phyloP scores from a whole-genome alignment of 139 green algal species.

The Micractinium conductrix region DNA sequence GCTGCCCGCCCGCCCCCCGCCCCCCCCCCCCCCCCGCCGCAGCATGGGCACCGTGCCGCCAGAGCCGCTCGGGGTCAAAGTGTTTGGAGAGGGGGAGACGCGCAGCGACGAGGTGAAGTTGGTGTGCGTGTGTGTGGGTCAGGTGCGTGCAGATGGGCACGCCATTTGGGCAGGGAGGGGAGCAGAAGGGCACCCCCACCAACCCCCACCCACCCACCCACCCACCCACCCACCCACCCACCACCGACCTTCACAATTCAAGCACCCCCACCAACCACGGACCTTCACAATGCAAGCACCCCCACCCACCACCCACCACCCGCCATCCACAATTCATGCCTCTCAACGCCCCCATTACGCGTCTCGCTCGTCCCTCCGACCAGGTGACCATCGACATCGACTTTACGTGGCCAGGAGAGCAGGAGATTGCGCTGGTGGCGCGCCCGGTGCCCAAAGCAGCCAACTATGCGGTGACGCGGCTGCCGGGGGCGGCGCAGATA shows the following conservation, averaged over 20 bases:
- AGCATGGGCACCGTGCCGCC: slow-evolving; percentile 10
- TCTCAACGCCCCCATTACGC: too few relatives aligned
- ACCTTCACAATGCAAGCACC: background rate
- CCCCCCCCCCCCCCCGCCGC: background rate
- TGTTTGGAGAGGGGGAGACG: slow-evolving; percentile 1
- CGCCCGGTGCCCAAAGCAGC: slow-evolving; percentile 27
- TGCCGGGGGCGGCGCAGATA: slow-evolving; percentile 8
- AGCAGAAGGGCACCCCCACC: background rate
- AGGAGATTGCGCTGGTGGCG: slow-evolving; percentile 23
- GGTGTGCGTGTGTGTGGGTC: background rate
- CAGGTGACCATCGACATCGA: too few relatives aligned
- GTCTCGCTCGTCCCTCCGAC: too few relatives aligned
- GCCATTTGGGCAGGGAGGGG: background rate
- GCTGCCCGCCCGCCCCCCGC: too few relatives aligned
- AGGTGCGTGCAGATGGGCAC: background rate
- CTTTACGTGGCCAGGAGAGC: slow-evolving; percentile 21
- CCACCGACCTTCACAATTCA: background rate
- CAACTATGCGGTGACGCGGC: background rate
- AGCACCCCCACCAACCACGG: background rate
- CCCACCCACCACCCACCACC: background rate
- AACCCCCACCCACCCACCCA: background rate
- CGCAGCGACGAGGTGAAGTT: slow-evolving; percentile 10
- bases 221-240: too few relatives aligned
- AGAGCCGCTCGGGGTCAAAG: slow-evolving; percentile 13
- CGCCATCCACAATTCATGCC: too few relatives aligned